Conservation (phyloP, 2,329 filamentous ascomycete genomes). For the Colletotrichum sp. region DNA sequence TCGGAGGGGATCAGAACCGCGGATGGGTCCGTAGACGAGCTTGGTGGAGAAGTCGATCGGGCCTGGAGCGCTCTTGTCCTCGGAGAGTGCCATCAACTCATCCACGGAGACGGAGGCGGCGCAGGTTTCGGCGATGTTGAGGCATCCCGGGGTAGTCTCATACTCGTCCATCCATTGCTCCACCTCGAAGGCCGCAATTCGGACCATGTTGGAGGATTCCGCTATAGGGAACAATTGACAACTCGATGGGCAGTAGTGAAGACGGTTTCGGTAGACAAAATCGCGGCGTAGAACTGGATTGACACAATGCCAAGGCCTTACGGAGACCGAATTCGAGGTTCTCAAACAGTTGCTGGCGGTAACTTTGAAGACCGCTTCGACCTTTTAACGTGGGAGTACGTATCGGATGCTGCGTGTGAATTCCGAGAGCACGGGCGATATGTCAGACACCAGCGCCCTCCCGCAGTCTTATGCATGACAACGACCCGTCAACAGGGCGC, state of each 20-base stretch:
- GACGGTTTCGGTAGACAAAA: background rate
- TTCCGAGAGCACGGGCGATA: background rate
- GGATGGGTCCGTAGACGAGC: constrained; percentile 77
- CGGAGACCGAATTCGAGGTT: background rate
- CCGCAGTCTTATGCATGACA: constrained; percentile 1
- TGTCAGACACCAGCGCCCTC: background rate
- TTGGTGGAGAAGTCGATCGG: constrained; percentile 55
- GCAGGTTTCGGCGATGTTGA: constrained; percentile 83
- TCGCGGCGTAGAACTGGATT: background rate
- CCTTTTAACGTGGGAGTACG: background rate
- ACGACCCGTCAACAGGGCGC: constrained; percentile 9
- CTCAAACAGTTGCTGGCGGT: background rate
- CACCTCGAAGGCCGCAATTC: constrained; percentile 60
- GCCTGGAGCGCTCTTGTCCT: constrained; percentile 49
- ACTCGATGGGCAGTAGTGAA: background rate
- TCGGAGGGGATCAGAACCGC: constrained; percentile 68
- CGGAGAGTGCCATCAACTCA: constrained; percentile 65
- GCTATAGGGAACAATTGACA: background rate
- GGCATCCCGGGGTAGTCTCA: constrained; percentile 57
- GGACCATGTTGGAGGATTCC: constrained; percentile 34
- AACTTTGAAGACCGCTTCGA: background rate
- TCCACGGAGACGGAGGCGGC: constrained; percentile 76
- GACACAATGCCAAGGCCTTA: constrained; percentile 13
- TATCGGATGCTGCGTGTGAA: background rate
- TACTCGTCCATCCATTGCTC: constrained; percentile 74